Evolutionary conservation across 83 land plant species (phyloP).

Genomic region (Picea engelmannii): DNA sequence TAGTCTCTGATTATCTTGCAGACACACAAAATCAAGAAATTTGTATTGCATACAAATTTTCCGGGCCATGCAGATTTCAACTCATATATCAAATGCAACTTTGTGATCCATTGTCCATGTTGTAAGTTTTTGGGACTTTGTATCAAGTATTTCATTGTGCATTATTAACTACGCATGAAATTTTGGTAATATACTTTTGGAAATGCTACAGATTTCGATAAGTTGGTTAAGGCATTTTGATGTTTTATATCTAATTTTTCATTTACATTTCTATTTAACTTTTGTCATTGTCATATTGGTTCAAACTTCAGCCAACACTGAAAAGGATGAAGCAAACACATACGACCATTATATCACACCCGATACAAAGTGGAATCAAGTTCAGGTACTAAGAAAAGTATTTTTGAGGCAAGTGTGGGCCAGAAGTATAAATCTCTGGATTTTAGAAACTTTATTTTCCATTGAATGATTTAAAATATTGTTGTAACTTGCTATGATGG

Average conservation of each 20-base stretch:
- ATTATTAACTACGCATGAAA: neutral
- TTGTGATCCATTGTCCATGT: conserved; percentile 66
- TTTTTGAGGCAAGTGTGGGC: neutral
- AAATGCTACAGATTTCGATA: neutral
- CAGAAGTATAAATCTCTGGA: neutral
- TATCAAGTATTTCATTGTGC: neutral
- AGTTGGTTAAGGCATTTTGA: neutral
- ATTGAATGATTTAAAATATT: neutral
- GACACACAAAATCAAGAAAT: conserved; percentile 93
- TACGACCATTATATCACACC: conserved; percentile 64
- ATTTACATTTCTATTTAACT: neutral
- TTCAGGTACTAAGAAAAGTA: conserved; percentile 58
- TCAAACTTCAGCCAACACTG: neutral
- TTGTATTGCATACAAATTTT: conserved; percentile 91
- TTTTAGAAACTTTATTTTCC: neutral
- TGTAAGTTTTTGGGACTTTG: conserved; percentile 30
- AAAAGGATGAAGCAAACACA: conserved; percentile 27
- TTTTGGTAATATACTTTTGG: neutral
- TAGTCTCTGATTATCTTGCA: conserved; percentile 30
- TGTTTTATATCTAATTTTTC: conserved; percentile 10
- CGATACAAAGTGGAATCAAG: conserved; percentile 88
- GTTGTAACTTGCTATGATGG: neutral
- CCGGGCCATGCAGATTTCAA: conserved; percentile 98
- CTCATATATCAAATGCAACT: conserved; percentile 94
- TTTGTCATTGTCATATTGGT: neutral